Evolutionary conservation across 2,329 filamentous ascomycete species (phyloP).

Genomic region (Penicillium crustosum): DNA sequence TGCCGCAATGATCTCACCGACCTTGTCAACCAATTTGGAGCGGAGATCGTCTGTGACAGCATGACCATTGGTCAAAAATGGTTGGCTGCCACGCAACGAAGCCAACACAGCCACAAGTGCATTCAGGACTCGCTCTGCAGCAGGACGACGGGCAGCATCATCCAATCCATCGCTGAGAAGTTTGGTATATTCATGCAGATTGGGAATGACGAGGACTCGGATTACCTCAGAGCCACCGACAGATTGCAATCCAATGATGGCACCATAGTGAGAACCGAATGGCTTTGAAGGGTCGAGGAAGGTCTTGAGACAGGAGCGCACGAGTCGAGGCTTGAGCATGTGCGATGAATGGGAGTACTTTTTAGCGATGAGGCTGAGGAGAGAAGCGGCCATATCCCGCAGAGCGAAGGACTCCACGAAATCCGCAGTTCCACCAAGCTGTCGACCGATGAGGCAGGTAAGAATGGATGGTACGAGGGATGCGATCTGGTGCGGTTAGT

Average conservation of each 20-base stretch:
- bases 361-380: constrained; percentile 74
- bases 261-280: constrained; percentile 82
- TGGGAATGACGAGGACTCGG: constrained; percentile 64
- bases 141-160: constrained; percentile 52
- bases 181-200: constrained; percentile 63
- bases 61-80: constrained; percentile 43
- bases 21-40: constrained; percentile 38
- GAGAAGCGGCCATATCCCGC: constrained; percentile 77
- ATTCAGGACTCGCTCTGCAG: constrained; percentile 61
- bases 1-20: constrained; percentile 44
- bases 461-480: constrained; percentile 81
- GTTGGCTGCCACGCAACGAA: constrained; percentile 51
- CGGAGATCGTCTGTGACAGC: constrained; percentile 40
- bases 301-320: constrained; percentile 87
- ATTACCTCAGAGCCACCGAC: constrained; percentile 70
- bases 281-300: constrained; percentile 86
- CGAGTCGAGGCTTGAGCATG: constrained; percentile 81
- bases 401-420: constrained; percentile 69
- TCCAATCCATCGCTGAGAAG: constrained; percentile 58
- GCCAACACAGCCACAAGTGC: constrained; percentile 59
- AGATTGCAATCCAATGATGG: constrained; percentile 74
- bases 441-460: constrained; percentile 84
- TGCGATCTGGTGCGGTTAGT: constrained; percentile 49
- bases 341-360: constrained; percentile 81
- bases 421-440: constrained; percentile 63